Conservation (phyloP, 306 rosid species). For the Ceratonia siliqua region DNA sequence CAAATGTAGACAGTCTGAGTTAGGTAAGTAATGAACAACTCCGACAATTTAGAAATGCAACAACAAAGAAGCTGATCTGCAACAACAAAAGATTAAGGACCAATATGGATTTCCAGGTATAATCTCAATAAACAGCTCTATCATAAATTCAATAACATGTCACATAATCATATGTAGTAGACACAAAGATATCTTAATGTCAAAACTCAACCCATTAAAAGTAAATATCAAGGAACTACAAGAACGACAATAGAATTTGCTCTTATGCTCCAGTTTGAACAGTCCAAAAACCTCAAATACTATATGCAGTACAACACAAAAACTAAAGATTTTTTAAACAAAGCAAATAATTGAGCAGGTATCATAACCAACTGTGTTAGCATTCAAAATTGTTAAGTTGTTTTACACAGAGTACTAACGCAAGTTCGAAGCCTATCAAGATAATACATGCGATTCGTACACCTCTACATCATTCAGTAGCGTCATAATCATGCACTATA, state of each 20-base stretch:
- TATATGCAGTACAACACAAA: neutral
- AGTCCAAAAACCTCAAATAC: constrained; percentile 22
- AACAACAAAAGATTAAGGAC: neutral
- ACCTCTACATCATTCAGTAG: constrained; percentile 6
- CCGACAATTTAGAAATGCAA: neutral
- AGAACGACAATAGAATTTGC: neutral
- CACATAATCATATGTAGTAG: neutral
- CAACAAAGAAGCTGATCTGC: neutral
- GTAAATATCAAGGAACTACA: neutral
- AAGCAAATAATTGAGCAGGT: neutral
- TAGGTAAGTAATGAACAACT: neutral
- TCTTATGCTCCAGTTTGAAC: constrained; percentile 4
- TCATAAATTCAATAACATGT: neutral
- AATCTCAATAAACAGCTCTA: neutral
- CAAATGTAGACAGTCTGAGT: neutral
- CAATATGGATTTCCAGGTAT: constrained; percentile 5
- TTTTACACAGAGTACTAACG: neutral
- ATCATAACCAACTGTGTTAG: neutral
- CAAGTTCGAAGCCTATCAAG: constrained; percentile 3
- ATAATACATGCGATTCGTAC: neutral
- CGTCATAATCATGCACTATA: neutral
- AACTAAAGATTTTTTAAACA: neutral
- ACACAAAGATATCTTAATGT: neutral
- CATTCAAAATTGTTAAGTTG: neutral
- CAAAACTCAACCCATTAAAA: neutral